Conservation (phyloP, 192 early-diverging fungal species). For the Haplosporangium gracile region DNA sequence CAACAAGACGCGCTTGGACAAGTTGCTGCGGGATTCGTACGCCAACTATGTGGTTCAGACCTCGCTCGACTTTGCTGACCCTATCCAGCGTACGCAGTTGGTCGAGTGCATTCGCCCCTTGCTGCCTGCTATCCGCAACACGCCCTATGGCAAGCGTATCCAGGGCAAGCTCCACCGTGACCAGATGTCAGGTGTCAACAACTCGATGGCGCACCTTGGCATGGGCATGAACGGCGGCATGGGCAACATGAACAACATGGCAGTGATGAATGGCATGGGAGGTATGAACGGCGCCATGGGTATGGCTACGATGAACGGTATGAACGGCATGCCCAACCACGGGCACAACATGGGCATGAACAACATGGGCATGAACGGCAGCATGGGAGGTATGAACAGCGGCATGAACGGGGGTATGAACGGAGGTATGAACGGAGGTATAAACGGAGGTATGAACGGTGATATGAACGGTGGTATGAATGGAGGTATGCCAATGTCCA, state of each 20-base stretch:
- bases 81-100: constrained; percentile 74
- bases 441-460: constrained; percentile 16
- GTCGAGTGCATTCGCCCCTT: constrained; percentile 87
- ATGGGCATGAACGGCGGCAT: constrained; percentile 41
- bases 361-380: constrained; percentile 28
- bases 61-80: constrained; percentile 85
- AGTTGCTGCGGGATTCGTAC: constrained; percentile 86
- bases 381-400: constrained; percentile 22
- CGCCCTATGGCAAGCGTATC: constrained; percentile 92
- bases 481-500: constrained; percentile 18
- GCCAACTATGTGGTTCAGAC: constrained; percentile 95
- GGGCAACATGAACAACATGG: constrained; percentile 50
- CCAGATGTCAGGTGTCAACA: constrained; percentile 55
- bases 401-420: constrained; percentile 28
- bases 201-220: constrained; percentile 35
- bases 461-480: constrained; percentile 29
- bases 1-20: constrained; percentile 80
- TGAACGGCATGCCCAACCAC: constrained; percentile 37
- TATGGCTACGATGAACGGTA: constrained; percentile 31
- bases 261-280: constrained; percentile 39
- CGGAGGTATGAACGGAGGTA: constrained; percentile 2
- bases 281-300: constrained; percentile 28
- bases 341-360: constrained; percentile 8
- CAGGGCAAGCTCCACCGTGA: constrained; percentile 82
- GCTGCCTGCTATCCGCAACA: constrained; percentile 84